Percentiles rank a stretch among this genome's conserved stretches.
phyloP scores from a whole-genome alignment of 768 basidiomycete genomes.

The Tricholoma furcatifolium region DNA sequence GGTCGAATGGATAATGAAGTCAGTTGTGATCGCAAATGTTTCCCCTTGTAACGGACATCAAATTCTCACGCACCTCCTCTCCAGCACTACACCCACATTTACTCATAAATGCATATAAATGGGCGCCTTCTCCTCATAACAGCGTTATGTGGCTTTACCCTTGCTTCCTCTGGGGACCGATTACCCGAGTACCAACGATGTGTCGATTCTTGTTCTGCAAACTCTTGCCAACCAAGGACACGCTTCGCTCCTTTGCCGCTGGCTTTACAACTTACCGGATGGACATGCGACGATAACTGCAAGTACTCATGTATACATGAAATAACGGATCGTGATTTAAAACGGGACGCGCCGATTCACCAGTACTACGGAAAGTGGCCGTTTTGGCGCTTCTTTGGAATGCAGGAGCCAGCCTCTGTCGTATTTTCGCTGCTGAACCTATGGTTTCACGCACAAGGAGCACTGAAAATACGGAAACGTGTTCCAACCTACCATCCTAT shows the following conservation, averaged over 20 bases:
- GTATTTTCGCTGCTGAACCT: slow-evolving; percentile 87
- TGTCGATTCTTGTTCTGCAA: slow-evolving; percentile 39
- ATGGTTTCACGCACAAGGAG: slow-evolving; percentile 68
- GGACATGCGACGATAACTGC: slow-evolving; percentile 89
- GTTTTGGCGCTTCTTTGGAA: slow-evolving; percentile 83
- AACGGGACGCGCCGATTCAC: slow-evolving; percentile 43
- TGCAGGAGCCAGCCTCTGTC: slow-evolving; percentile 94
- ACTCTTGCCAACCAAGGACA: slow-evolving; percentile 37
- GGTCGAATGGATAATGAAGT: too few species aligned
- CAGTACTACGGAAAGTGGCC: slow-evolving; percentile 99
- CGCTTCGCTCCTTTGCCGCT: slow-evolving; percentile 40
- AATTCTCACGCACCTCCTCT: neutral
- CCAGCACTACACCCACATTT: neutral
- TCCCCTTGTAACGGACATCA: neutral
- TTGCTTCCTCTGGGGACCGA: slow-evolving; percentile 66
- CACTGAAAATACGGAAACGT: slow-evolving; percentile 40
- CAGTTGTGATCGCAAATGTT: too few species aligned
- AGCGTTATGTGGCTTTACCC: neutral
- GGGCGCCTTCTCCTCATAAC: slow-evolving; percentile 2
- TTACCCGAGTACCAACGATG: slow-evolving; percentile 53
- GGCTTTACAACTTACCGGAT: slow-evolving; percentile 68
- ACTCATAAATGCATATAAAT: slow-evolving; percentile 5
- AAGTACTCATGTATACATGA: slow-evolving; percentile 86
- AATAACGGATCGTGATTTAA: slow-evolving; percentile 59
- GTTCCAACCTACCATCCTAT: slow-evolving; percentile 65